Conservation (phyloP, 495 filamentous ascomycete genomes). For the Chaetomidium leptoderma region DNA sequence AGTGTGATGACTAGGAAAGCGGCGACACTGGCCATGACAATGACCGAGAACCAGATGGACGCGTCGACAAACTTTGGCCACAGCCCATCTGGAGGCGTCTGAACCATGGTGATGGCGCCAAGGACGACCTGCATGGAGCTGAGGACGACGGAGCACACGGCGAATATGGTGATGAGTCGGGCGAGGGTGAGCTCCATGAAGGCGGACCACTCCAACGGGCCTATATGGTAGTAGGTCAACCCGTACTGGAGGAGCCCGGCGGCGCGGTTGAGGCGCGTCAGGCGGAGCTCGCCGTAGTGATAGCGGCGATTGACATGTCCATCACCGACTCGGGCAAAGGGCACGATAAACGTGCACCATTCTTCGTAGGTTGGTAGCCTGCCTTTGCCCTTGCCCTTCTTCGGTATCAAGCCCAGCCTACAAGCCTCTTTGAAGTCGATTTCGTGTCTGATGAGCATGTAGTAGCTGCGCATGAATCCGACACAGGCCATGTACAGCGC, state of each 20-base stretch:
- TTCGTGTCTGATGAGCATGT: slow-evolving; percentile 35
- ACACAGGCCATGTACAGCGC: slow-evolving; percentile 25
- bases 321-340: slow-evolving; percentile 29
- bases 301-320: slow-evolving; percentile 32
- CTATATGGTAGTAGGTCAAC: slow-evolving; percentile 33
- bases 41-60: slow-evolving; percentile 30
- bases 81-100: background rate
- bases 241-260: slow-evolving; percentile 19
- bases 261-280: slow-evolving; percentile 41
- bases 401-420: slow-evolving; percentile 24
- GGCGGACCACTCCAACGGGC: slow-evolving; percentile 33
- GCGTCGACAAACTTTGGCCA: slow-evolving; percentile 23
- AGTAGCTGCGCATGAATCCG: slow-evolving; percentile 37
- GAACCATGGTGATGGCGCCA: background rate
- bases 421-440: slow-evolving; percentile 33
- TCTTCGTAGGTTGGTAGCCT: slow-evolving; percentile 31
- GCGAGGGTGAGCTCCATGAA: slow-evolving; percentile 28
- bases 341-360: slow-evolving; percentile 31
- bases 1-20: too few species aligned
- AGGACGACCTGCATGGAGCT: slow-evolving; percentile 37
- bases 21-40: slow-evolving; percentile 25
- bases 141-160: slow-evolving; percentile 30
- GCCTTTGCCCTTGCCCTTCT: slow-evolving; percentile 13
- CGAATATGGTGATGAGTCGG: slow-evolving; percentile 33
- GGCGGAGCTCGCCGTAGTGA: slow-evolving; percentile 44